Percentiles rank a stretch among this genome's conserved stretches.
These are phyloP conservation scores for Trametes sanguinea DNA, from an alignment of 768 basidiomycete genomes.

Conservation along the genomic window DNA sequence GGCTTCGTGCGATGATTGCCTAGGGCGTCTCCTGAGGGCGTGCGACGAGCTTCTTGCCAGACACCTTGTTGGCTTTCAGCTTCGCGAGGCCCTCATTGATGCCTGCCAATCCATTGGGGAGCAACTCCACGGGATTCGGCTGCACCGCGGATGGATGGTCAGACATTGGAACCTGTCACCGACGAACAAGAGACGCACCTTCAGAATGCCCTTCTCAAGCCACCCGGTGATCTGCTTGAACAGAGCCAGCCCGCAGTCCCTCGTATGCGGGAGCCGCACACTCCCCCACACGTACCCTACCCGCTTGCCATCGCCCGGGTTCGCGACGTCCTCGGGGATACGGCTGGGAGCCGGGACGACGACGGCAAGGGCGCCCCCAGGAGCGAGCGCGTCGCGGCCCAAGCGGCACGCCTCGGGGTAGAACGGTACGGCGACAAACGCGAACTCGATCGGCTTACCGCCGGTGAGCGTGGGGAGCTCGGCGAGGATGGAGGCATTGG, in stretches of 20 bases:
- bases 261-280: slow-evolving; percentile 11
- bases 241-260: slow-evolving; percentile 11
- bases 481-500: slow-evolving; percentile 10
- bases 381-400: slow-evolving; percentile 28
- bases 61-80: slow-evolving; percentile 40
- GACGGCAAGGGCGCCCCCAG: slow-evolving; percentile 26
- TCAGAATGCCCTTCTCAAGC: slow-evolving; percentile 20
- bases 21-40: slow-evolving; percentile 41
- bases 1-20: background rate
- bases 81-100: slow-evolving; percentile 39
- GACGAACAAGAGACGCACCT: slow-evolving; percentile 14
- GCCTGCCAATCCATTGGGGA: slow-evolving; percentile 44
- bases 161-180: background rate
- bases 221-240: slow-evolving; percentile 21
- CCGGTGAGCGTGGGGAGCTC: slow-evolving; percentile 22
- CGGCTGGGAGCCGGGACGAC: slow-evolving; percentile 13
- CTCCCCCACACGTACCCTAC: slow-evolving; percentile 18
- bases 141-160: background rate
- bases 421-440: slow-evolving; percentile 29
- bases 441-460: slow-evolving; percentile 25
- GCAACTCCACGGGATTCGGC: slow-evolving; percentile 35
- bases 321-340: slow-evolving; percentile 11
- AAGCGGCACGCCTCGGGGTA: slow-evolving; percentile 26
- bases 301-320: slow-evolving; percentile 16
- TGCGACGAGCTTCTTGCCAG: slow-evolving; percentile 44